phyloP scores from a whole-genome alignment of 768 basidiomycete species.

The Pulveroboletus sp. region DNA sequence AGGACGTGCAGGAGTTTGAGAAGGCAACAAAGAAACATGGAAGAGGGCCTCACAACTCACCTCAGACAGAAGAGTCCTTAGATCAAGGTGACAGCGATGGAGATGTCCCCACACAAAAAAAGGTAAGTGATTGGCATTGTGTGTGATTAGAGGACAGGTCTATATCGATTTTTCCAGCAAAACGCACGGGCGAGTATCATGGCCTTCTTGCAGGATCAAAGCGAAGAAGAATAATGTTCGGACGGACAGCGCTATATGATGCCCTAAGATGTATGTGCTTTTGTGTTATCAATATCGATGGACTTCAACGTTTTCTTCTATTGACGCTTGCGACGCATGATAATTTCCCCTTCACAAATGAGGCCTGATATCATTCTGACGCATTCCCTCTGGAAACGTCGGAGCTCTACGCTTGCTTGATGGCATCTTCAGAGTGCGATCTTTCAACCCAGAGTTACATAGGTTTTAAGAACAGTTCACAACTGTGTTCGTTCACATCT shows the following conservation, averaged over 20 bases:
- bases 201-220: constrained; percentile 70
- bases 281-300: not conserved
- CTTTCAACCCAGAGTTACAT: not conserved
- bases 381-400: not conserved
- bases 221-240: constrained; percentile 43
- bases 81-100: constrained; percentile 33
- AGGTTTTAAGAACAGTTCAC: not conserved
- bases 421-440: not conserved
- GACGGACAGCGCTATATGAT: not conserved
- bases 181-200: constrained; percentile 57
- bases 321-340: not conserved
- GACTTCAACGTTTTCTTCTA: not conserved
- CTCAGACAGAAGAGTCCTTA: constrained; percentile 23
- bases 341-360: not conserved
- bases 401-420: not conserved
- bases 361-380: not conserved
- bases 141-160: not conserved
- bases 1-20: constrained; percentile 73
- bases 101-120: constrained; percentile 34
- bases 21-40: constrained; percentile 36
- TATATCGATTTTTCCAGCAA: constrained; percentile 22
- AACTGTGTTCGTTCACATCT: not conserved
- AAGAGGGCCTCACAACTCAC: constrained; percentile 9
- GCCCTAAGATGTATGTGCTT: not conserved
- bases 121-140: constrained; percentile 31